Evolutionary conservation across 192 early-diverging fungal genomes (phyloP), one percentile per base, ranked within the genome.

Genomic region (Diversispora epigaea): DNA sequence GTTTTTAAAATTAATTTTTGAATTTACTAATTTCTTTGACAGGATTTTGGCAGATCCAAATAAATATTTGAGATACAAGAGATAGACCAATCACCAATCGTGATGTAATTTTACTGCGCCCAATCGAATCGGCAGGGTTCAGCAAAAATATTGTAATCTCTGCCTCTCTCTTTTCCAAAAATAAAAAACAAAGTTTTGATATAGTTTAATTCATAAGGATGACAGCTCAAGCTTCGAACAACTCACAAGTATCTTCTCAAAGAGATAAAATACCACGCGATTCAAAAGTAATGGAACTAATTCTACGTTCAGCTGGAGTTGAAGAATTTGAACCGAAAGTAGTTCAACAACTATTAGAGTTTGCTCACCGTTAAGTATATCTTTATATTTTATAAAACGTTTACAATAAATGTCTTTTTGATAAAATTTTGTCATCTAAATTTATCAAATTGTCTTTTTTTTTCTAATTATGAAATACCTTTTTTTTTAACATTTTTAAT

Each of bases 321-420:
- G 86, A 91, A 49, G 94, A 97, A 75, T 95, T 92, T 79, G 94
- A 96, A 71, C 93, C 94, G 6, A 88, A 91, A 79, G 95, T 97
- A 25, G 89, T 96, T 25, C 92, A 93, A 65, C 95, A 95, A 75
- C 78, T 98, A 56, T 85, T 97, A 15, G 96, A 99, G 83, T 97
- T 97, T 81, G 89, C 93, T 54, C 93, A 98, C 83, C 81, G 93
- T 93, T 84, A 55, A 32, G 3, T 10, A 49, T 47, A 12, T 71
- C 22, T 15, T 9, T 52, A 50, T 41, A 52, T 17, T 55, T 14
- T 45, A 17, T 19, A 58, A 55, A 54, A 63, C 19, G 4, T 60
- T 54, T 3, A 68, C 17, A 44, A 6, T 15, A 71, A 55, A 21
- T 4, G 10, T 62, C 17, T 68, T 6, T 60, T 71, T 73, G 21